Evolutionary conservation across 371 early-diverging fungal species (phyloP).

Genomic region (Haplosporangium sp.): DNA sequence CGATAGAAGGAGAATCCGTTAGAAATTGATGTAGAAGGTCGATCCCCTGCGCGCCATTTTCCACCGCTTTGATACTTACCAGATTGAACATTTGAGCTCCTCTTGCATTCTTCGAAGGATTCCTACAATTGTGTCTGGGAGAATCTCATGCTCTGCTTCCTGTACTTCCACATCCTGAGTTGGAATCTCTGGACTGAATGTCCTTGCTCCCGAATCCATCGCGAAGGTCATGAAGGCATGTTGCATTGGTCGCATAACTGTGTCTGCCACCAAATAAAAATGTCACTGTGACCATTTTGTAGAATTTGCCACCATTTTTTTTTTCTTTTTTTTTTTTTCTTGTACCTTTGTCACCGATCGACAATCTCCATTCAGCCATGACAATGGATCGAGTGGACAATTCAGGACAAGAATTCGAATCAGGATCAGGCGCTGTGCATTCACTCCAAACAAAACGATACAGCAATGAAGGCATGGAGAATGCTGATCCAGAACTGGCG

Average conservation of each 20-base stretch:
- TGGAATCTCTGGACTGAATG: not conserved
- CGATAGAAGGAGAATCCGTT: not conserved
- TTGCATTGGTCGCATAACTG: not conserved
- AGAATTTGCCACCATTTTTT: conserved; percentile 22
- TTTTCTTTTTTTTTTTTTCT: not conserved
- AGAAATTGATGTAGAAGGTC: not conserved
- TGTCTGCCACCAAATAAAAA: no score
- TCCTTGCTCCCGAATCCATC: conserved; percentile 17
- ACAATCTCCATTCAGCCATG: conserved; percentile 14
- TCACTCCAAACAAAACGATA: not conserved
- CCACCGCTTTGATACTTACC: conserved; percentile 11
- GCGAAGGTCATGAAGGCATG: conserved; percentile 11
- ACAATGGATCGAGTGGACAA: conserved; percentile 2
- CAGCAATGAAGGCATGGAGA: no score
- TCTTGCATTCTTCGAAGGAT: conserved; percentile 54
- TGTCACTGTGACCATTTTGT: not conserved
- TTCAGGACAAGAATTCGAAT: not conserved
- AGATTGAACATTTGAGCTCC: conserved; percentile 55
- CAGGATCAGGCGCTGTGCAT: no score
- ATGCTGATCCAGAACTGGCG: conserved; percentile 6
- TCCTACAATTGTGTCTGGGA: conserved; percentile 36
- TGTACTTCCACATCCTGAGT: not conserved
- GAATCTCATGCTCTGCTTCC: conserved; percentile 21
- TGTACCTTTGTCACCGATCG: not conserved
- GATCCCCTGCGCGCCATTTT: not conserved